These are phyloP conservation scores for Hsuehochloa calcarea DNA, from an alignment of 176 grass and related monocot genomes.

Conservation along the genomic window DNA sequence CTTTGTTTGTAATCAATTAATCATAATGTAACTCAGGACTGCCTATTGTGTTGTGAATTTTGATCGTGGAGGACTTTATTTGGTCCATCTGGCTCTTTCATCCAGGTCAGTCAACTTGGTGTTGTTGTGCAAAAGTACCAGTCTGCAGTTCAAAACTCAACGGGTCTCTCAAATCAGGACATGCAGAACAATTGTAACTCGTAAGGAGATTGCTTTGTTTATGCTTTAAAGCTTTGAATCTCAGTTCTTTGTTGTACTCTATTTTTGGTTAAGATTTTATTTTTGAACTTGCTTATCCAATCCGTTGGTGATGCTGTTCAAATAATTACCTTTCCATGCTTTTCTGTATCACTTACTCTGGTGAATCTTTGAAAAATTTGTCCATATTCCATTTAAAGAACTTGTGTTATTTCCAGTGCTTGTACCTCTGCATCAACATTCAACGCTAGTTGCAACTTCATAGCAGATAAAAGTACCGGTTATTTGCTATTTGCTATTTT, in stretches of 20 bases:
- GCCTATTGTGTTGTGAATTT: background rate
- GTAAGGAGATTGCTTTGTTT: conserved; percentile 52
- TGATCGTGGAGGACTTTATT: conserved; percentile 13
- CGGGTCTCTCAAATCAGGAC: conserved; percentile 68
- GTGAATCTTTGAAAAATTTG: background rate
- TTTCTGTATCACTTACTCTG: background rate
- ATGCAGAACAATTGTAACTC: conserved; percentile 91
- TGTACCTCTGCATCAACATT: background rate
- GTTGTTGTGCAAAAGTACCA: conserved; percentile 86
- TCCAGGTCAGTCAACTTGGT: conserved; percentile 89
- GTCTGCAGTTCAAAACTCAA: conserved; percentile 63
- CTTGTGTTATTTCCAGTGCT: background rate
- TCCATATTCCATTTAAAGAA: background rate
- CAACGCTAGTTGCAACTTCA: background rate
- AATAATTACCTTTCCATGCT: background rate
- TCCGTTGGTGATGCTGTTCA: background rate
- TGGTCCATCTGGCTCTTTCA: conserved; percentile 6
- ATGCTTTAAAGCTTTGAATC: conserved; percentile 14
- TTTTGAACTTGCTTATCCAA: background rate
- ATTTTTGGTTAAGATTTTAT: background rate
- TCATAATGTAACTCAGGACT: background rate
- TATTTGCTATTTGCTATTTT: background rate
- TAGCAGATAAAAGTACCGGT: background rate
- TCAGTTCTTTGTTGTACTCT: background rate
- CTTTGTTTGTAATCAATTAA: background rate